These are phyloP conservation scores for Aspergillus mulundensis DNA, from an alignment of 495 filamentous ascomycete species.

Conservation along the genomic window DNA sequence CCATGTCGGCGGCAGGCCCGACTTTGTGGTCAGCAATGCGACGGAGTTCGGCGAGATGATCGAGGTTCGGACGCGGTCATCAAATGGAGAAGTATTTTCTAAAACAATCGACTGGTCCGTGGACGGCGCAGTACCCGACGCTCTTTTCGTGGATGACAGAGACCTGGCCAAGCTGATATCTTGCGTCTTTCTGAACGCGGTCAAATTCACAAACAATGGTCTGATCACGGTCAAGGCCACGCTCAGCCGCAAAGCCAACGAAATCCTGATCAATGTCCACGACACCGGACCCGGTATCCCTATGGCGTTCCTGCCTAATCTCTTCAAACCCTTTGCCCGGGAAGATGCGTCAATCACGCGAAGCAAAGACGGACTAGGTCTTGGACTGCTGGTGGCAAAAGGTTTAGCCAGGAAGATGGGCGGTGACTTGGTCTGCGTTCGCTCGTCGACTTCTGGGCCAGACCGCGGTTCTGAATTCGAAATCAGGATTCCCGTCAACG, in stretches of 20 bases:
- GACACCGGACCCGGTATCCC: constrained; percentile 76
- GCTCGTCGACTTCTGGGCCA: constrained; percentile 65
- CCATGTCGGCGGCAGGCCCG: constrained; percentile 68
- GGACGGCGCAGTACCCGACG: constrained; percentile 60
- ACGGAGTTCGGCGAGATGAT: constrained; percentile 64
- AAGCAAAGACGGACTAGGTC: constrained; percentile 67
- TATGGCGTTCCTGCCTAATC: constrained; percentile 59
- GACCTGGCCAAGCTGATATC: constrained; percentile 72
- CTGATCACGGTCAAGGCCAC: constrained; percentile 57
- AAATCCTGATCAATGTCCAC: constrained; percentile 57
- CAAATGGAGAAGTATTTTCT: constrained; percentile 53
- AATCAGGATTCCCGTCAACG: constrained; percentile 62
- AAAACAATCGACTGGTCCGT: constrained; percentile 68
- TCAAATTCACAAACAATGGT: constrained; percentile 75
- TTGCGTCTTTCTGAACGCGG: constrained; percentile 70
- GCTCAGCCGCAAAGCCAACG: constrained; percentile 46
- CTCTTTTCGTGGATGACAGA: constrained; percentile 64
- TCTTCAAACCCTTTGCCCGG: constrained; percentile 73
- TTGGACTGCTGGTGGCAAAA: constrained; percentile 74
- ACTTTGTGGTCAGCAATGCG: constrained; percentile 56
- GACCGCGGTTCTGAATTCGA: constrained; percentile 70
- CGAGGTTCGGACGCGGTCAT: constrained; percentile 55
- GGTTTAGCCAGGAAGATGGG: constrained; percentile 71
- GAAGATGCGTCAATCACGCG: constrained; percentile 71
- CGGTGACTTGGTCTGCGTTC: constrained; percentile 65